Evolutionary conservation across 2,329 filamentous ascomycete genomes (phyloP).

Genomic region (Helminthosporium solani): DNA sequence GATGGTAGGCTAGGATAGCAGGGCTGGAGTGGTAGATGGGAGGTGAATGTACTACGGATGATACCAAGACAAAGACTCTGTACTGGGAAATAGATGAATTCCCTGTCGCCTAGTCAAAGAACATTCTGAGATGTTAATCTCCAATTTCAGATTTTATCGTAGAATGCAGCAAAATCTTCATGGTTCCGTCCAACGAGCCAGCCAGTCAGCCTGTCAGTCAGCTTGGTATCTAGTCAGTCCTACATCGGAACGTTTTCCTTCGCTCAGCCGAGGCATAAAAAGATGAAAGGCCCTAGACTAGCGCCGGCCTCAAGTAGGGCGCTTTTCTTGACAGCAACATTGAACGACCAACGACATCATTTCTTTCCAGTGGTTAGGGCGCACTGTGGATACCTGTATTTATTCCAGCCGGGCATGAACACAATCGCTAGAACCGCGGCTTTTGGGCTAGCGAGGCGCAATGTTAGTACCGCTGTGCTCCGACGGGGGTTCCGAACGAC

Average conservation of each 20-base stretch:
- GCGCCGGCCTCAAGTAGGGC: background rate
- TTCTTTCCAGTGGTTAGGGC: background rate
- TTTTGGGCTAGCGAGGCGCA: constrained; percentile 1
- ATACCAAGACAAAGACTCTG: background rate
- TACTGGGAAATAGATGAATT: background rate
- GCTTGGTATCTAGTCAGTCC: background rate
- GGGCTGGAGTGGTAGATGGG: background rate
- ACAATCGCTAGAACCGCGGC: constrained; percentile 16
- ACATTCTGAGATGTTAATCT: background rate
- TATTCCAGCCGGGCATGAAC: constrained; percentile 4
- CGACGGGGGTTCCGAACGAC: constrained; percentile 3
- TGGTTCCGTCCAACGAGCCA: background rate
- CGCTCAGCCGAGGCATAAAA: no score
- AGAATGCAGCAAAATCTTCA: no score
- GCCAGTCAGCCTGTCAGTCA: background rate
- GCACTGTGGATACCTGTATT: background rate
- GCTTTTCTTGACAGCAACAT: background rate
- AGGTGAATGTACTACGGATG: no score
- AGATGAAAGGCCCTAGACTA: background rate
- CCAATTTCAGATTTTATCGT: no score
- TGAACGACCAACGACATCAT: background rate
- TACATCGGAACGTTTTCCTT: no score
- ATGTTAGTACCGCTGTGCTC: constrained; percentile 9
- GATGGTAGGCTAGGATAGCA: background rate
- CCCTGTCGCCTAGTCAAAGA: no score